Percentiles rank a stretch among this genome's conserved stretches.
These are phyloP conservation scores for Boletus subcaerulescens DNA, from an alignment of 768 basidiomycete species.

Conservation along the genomic window DNA sequence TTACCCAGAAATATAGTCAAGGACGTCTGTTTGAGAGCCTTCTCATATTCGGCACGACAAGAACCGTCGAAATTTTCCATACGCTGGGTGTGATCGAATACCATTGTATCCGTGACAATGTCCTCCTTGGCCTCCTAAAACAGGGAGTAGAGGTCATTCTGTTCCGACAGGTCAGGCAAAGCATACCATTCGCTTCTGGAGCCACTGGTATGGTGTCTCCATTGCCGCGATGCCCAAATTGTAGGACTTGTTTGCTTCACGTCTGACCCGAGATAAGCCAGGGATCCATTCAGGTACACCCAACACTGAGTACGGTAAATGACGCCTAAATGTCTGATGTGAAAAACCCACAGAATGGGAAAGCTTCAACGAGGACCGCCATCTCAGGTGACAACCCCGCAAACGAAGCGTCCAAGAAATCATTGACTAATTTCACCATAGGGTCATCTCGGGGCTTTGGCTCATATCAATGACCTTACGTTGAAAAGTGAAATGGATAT, in stretches of 20 bases:
- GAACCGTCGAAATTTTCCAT: slow-evolving; percentile 17
- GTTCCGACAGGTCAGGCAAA: not conserved
- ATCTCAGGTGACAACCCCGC: slow-evolving; percentile 7
- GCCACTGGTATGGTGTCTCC: not conserved
- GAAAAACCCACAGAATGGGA: not conserved
- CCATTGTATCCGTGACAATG: not conserved
- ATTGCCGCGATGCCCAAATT: not conserved
- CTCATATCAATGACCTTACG: slow-evolving; percentile 5
- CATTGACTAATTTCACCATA: not conserved
- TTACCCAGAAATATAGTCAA: not conserved
- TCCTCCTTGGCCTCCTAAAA: not conserved
- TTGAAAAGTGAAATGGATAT: slow-evolving; percentile 5
- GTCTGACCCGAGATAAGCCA: slow-evolving; percentile 33
- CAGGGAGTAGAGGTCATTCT: not conserved
- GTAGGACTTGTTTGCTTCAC: slow-evolving; percentile 20
- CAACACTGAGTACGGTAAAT: not conserved
- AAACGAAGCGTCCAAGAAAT: not conserved
- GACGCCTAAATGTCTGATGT: not conserved
- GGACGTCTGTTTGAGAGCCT: not conserved
- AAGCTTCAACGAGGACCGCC: slow-evolving; percentile 10
- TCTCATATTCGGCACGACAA: slow-evolving; percentile 1
- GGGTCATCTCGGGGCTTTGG: not conserved
- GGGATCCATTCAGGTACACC: slow-evolving; percentile 35
- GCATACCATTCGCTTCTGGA: not conserved
- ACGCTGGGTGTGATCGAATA: not conserved